These are phyloP conservation scores for Saccharomycopsis phalli DNA, from an alignment of 1,139 yeast species.

Conservation along the genomic window DNA sequence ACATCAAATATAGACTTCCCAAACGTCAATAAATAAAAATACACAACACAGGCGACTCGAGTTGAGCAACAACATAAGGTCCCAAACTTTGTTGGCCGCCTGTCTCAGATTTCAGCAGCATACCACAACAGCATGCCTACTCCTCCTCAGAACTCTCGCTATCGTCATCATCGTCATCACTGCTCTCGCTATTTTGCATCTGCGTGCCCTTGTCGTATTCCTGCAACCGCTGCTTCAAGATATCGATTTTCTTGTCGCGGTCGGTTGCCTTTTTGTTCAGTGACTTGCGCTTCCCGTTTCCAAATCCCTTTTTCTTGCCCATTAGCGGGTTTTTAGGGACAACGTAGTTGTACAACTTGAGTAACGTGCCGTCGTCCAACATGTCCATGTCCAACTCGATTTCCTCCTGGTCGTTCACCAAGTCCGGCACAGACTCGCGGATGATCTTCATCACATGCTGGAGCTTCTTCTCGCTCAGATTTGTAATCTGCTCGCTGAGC, in stretches of 20 bases:
- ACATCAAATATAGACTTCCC: too few species aligned
- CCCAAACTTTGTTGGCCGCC: too few species aligned
- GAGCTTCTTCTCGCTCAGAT: slow-evolving; percentile 66
- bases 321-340: slow-evolving; percentile 25
- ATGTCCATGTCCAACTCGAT: slow-evolving; percentile 95
- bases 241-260: slow-evolving; percentile 72
- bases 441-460: slow-evolving; percentile 80
- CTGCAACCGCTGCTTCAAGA: slow-evolving; percentile 73
- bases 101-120: too few species aligned
- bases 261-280: slow-evolving; percentile 28
- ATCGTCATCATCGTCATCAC: slow-evolving; percentile 32
- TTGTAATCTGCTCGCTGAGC: slow-evolving; percentile 77
- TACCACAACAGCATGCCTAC: too few species aligned
- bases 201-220: slow-evolving; percentile 52
- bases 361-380: slow-evolving; percentile 74
- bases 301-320: slow-evolving; percentile 21
- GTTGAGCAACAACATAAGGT: too few species aligned
- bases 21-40: too few species aligned
- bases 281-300: slow-evolving; percentile 17
- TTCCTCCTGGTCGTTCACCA: slow-evolving; percentile 59
- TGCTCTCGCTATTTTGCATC: slow-evolving; percentile 25
- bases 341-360: slow-evolving; percentile 60
- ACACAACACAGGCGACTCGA: too few species aligned
- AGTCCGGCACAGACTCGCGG: slow-evolving; percentile 78
- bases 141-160: slow-evolving; percentile 63